Evolutionary conservation across 2,329 filamentous ascomycete species (phyloP).

Genomic region (Xenoacremonium recifei): DNA sequence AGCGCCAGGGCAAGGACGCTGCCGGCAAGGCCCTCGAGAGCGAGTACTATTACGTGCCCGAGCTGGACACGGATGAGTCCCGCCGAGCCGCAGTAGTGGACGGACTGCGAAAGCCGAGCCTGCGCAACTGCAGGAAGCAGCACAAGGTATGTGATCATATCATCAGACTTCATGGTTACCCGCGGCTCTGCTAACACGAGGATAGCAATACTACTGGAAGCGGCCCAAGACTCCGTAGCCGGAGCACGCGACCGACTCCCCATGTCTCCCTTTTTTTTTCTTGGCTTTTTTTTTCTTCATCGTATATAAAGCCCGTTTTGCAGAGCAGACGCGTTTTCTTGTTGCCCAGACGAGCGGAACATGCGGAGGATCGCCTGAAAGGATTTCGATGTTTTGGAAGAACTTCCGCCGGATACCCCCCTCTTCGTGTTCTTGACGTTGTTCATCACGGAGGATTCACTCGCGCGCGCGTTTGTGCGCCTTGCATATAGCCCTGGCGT

Average conservation of each 20-base stretch:
- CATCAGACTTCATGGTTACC: not conserved
- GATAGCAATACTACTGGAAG: constrained; percentile 70
- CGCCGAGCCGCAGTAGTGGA: constrained; percentile 81
- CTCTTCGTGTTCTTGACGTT: not conserved
- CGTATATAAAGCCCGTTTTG: too few species aligned
- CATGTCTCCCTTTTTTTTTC: too few species aligned
- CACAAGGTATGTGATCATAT: constrained; percentile 77
- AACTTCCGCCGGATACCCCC: not conserved
- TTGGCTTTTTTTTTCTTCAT: too few species aligned
- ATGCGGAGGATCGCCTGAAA: not conserved
- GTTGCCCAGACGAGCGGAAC: too few species aligned
- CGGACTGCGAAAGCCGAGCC: constrained; percentile 81
- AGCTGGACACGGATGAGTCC: constrained; percentile 76
- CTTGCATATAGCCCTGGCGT: too few species aligned
- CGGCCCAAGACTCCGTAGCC: constrained; percentile 56
- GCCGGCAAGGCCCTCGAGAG: constrained; percentile 91
- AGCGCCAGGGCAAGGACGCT: constrained; percentile 89
- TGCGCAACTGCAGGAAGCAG: constrained; percentile 88
- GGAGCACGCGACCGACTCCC: too few species aligned
- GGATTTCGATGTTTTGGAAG: not conserved
- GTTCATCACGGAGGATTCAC: too few species aligned
- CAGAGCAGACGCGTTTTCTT: too few species aligned
- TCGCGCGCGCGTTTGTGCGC: too few species aligned
- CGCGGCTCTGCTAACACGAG: constrained; percentile 14
- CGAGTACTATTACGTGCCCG: constrained; percentile 95